These are phyloP conservation scores for Plenodomus lindquistii DNA, from an alignment of 2,329 filamentous ascomycete species.

Conservation along the genomic window DNA sequence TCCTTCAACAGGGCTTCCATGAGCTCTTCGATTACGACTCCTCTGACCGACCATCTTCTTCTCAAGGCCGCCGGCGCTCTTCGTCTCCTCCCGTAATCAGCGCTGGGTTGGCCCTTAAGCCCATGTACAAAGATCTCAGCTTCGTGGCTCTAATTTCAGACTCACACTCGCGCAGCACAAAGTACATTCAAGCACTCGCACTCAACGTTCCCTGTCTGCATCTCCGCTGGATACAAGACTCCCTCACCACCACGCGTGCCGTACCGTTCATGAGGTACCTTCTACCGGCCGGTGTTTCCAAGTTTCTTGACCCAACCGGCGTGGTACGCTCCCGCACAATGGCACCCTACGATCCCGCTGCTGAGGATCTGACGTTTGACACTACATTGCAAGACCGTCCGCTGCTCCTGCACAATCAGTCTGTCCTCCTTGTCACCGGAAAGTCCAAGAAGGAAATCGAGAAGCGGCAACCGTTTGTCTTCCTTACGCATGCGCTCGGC, in stretches of 20 bases:
- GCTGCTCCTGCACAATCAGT: conserved; percentile 65
- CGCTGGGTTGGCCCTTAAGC: conserved; percentile 58
- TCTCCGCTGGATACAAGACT: conserved; percentile 77
- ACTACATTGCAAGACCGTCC: conserved; percentile 50
- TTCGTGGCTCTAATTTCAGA: conserved; percentile 89
- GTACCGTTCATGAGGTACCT: conserved; percentile 81
- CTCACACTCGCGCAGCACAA: conserved; percentile 80
- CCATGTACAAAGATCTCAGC: conserved; percentile 59
- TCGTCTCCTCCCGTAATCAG: conserved; percentile 14
- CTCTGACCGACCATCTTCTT: conserved; percentile 20
- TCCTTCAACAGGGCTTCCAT: conserved; percentile 78
- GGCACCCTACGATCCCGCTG: conserved; percentile 60
- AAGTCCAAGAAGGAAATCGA: conserved; percentile 65
- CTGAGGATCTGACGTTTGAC: conserved; percentile 47
- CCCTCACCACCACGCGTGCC: conserved; percentile 62
- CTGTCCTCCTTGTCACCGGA: conserved; percentile 72
- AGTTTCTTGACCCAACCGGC: conserved; percentile 66
- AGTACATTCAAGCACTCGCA: conserved; percentile 93
- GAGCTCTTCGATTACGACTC: conserved; percentile 68
- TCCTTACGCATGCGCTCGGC: conserved; percentile 78
- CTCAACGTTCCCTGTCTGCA: conserved; percentile 86
- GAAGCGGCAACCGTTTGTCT: conserved; percentile 73
- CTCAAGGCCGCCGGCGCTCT: conserved; percentile 16
- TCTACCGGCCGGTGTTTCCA: conserved; percentile 80
- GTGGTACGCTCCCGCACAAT: conserved; percentile 77